These are phyloP conservation scores for Hymenoscyphus scutula DNA, from an alignment of 2,329 filamentous ascomycete species.

Conservation along the genomic window DNA sequence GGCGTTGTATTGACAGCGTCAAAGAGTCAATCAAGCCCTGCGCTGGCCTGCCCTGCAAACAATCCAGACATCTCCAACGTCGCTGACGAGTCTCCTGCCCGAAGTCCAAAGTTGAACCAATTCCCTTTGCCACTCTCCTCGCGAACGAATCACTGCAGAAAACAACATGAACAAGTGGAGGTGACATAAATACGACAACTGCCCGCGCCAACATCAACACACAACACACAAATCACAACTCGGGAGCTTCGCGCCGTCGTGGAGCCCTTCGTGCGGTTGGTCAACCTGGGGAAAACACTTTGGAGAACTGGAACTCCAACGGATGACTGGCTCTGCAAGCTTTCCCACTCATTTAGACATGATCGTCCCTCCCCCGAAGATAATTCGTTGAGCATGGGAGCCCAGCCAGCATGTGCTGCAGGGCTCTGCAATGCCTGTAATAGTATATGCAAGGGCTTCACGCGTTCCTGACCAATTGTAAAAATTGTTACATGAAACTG, in stretches of 20 bases:
- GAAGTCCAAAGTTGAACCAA: neutral
- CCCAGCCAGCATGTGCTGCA: neutral
- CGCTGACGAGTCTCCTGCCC: conserved; percentile 2
- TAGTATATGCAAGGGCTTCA: conserved; percentile 5
- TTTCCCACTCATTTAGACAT: neutral
- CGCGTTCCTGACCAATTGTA: neutral
- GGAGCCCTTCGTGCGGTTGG: neutral
- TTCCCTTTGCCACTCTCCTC: neutral
- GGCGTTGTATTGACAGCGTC: neutral
- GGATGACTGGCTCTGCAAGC: neutral
- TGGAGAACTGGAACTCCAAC: neutral
- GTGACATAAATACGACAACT: neutral
- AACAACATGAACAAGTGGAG: neutral
- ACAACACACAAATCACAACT: conserved; percentile 4
- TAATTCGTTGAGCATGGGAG: conserved; percentile 1
- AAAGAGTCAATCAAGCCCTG: neutral
- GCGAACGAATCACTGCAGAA: neutral
- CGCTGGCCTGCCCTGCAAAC: too few species aligned
- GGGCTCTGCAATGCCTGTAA: neutral
- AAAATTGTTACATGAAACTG: neutral
- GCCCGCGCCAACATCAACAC: neutral
- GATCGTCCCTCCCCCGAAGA: neutral
- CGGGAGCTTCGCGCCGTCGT: conserved; percentile 1
- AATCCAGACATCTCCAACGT: neutral
- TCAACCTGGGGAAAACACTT: neutral